Evolutionary conservation across 1,139 yeast genomes (phyloP).

Genomic region (Yarrowia galli): DNA sequence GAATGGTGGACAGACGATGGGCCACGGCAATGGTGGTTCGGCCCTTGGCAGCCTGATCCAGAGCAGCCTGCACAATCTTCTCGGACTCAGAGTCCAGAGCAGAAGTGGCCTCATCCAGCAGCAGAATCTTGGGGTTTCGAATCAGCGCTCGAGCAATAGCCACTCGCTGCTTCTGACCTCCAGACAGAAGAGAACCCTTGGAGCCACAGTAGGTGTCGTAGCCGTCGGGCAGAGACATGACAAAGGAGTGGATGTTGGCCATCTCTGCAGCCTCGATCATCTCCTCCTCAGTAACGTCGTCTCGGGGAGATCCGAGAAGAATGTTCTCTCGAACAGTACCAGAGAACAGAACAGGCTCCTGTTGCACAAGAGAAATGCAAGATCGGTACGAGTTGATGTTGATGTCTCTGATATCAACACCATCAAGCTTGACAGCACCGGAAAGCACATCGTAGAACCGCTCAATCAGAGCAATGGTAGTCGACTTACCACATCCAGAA

Average conservation of each 20-base stretch:
- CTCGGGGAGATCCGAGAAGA: constrained; percentile 68
- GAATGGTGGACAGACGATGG: constrained; percentile 87
- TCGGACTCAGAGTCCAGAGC: constrained; percentile 84
- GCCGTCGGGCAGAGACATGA: constrained; percentile 78
- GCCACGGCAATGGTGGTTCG: constrained; percentile 91
- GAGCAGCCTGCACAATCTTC: constrained; percentile 72
- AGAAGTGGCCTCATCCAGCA: constrained; percentile 81
- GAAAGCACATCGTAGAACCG: constrained; percentile 77
- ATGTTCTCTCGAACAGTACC: constrained; percentile 88
- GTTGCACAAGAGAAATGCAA: constrained; percentile 79
- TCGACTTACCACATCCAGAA: constrained; percentile 93
- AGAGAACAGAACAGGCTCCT: constrained; percentile 86
- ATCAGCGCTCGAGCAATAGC: constrained; percentile 80
- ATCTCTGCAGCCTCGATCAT: constrained; percentile 73
- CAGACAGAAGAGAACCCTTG: constrained; percentile 78
- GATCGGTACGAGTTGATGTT: constrained; percentile 75
- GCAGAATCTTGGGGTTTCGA: constrained; percentile 69
- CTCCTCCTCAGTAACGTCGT: constrained; percentile 65
- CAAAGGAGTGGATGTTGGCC: constrained; percentile 83
- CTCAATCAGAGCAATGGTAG: constrained; percentile 81
- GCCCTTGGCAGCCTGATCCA: constrained; percentile 67
- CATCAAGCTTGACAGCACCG: constrained; percentile 75
- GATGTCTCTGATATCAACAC: constrained; percentile 70
- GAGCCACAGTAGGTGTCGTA: constrained; percentile 86
- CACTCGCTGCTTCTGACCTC: constrained; percentile 84